These are phyloP conservation scores for Posidonia oceanica DNA, from an alignment of 116 monocot genomes.

Conservation along the genomic window DNA sequence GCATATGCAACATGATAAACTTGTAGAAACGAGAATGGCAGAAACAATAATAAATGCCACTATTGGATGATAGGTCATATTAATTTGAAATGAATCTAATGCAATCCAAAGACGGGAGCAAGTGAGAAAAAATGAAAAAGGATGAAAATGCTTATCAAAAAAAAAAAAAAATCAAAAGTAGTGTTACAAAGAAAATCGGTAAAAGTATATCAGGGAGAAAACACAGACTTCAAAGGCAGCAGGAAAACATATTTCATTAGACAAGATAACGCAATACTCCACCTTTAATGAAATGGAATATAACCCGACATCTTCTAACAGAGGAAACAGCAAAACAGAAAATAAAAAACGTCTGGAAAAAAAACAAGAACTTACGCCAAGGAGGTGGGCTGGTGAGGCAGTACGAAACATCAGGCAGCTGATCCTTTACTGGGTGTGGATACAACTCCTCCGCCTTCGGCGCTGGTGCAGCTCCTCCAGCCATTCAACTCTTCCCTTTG, in stretches of 20 bases:
- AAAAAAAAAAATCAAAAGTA: not conserved
- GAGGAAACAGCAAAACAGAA: not conserved
- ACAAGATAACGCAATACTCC: too few species aligned
- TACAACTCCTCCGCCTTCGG: constrained; percentile 66
- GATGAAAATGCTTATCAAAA: not conserved
- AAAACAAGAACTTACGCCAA: constrained; percentile 48
- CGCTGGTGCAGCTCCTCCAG: constrained; percentile 48
- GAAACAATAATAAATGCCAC: too few species aligned
- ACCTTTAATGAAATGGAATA: too few species aligned
- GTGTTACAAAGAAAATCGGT: not conserved
- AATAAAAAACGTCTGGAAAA: not conserved
- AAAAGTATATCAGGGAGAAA: not conserved
- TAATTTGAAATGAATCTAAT: too few species aligned
- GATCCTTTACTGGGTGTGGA: constrained; percentile 71
- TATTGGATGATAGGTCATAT: too few species aligned
- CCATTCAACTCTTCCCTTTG: constrained; percentile 8
- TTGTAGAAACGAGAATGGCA: too few species aligned
- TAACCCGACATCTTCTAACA: not conserved
- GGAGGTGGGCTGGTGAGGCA: constrained; percentile 94
- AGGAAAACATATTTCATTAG: not conserved
- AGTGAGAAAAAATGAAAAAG: too few species aligned
- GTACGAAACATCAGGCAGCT: constrained; percentile 65
- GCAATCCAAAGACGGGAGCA: too few species aligned
- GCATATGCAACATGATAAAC: too few species aligned
- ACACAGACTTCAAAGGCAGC: not conserved